Percentiles rank a stretch among this genome's conserved stretches.
Conservation (phyloP, 768 basidiomycete species). For the Tulasnella sp. region DNA sequence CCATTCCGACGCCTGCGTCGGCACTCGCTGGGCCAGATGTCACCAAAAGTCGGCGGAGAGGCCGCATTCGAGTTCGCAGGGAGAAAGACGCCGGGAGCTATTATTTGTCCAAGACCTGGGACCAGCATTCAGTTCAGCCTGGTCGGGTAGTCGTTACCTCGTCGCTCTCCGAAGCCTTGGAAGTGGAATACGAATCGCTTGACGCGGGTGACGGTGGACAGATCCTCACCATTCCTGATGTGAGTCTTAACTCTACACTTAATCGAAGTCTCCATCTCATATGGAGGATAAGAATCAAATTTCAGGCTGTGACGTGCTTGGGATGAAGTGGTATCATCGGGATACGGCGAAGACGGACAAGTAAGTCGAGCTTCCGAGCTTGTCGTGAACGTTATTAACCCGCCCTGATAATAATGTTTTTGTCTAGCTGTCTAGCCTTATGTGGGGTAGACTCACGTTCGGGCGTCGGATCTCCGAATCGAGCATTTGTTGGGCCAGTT, state of each 20-base stretch:
- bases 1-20: not conserved
- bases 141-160: not conserved
- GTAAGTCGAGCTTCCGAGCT: not conserved
- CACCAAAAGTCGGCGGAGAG: not conserved
- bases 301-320: not conserved
- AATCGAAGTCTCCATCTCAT: not conserved
- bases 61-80: not conserved
- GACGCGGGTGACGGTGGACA: not conserved
- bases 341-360: too few relatives aligned
- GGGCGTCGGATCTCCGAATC: not conserved
- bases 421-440: not conserved
- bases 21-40: not conserved
- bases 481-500: not conserved
- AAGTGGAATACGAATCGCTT: not conserved
- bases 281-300: not conserved
- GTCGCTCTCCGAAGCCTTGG: not conserved
- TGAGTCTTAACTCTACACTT: not conserved
- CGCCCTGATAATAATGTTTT: too few relatives aligned
- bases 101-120: not conserved
- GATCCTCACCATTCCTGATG: not conserved
- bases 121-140: not conserved
- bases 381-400: not conserved
- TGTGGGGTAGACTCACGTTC: not conserved
- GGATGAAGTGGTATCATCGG: not conserved
- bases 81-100: not conserved